These are phyloP conservation scores for Urostyla sp. DNA, from an alignment of 73 alveolate species.

Conservation along the genomic window DNA sequence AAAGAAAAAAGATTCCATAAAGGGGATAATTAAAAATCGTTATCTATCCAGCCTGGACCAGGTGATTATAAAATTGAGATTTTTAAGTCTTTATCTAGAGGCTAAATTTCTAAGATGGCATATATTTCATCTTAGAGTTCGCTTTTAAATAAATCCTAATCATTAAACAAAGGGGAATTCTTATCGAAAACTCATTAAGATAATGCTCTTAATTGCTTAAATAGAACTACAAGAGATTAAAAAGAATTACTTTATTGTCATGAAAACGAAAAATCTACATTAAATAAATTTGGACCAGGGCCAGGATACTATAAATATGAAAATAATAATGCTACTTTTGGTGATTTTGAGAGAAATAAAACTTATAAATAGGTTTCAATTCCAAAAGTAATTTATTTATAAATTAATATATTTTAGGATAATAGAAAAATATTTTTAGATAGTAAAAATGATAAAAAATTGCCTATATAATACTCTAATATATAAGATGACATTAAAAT, in stretches of 20 bases:
- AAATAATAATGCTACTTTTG: not conserved
- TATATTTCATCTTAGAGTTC: no score
- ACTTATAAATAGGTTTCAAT: conserved; percentile 7
- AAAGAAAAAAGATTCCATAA: not conserved
- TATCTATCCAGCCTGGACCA: conserved; percentile 20
- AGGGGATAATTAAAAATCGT: not conserved
- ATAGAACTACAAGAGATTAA: not conserved
- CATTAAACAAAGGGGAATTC: no score
- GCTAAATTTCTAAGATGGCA: not conserved
- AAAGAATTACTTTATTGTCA: not conserved
- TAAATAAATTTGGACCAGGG: conserved; percentile 27
- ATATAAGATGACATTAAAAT: conserved; percentile 4
- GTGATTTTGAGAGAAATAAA: conserved; percentile 1
- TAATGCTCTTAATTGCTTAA: not conserved
- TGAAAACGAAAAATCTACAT: not conserved
- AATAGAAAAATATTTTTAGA: conserved; percentile 6
- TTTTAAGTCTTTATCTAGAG: conserved; percentile 7
- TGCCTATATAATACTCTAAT: conserved; percentile 18
- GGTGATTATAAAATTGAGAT: conserved; percentile 2
- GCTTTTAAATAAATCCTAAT: no score
- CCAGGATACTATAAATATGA: conserved; percentile 13
- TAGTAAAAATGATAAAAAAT: not conserved
- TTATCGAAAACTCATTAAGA: conserved; percentile 1
- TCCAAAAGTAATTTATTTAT: conserved; percentile 18
- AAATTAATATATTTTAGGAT: not conserved